These are phyloP conservation scores for Magnolia sinica DNA, from an alignment of 164 flowering plant species.

Conservation along the genomic window DNA sequence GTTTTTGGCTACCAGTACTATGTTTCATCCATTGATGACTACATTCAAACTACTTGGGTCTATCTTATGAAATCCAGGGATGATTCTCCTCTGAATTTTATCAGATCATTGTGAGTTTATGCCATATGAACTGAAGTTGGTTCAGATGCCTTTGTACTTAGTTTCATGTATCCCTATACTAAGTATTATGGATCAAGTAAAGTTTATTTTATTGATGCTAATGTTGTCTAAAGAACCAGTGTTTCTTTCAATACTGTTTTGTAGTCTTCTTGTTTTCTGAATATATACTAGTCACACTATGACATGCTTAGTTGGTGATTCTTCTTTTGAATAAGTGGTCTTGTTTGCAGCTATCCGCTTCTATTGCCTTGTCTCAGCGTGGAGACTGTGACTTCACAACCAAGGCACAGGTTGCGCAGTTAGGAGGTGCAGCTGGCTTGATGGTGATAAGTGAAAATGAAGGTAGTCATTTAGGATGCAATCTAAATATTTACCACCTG, in stretches of 20 bases:
- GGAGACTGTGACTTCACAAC: conserved; percentile 58
- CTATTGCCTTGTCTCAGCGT: conserved; percentile 50
- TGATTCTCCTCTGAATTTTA: not conserved
- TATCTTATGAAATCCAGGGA: no score
- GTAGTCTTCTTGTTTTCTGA: not conserved
- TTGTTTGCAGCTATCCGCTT: conserved; percentile 48
- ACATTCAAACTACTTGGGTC: no score
- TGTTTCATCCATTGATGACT: no score
- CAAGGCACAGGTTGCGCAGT: conserved; percentile 61
- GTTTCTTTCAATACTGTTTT: not conserved
- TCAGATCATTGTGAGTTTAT: not conserved
- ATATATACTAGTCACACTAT: not conserved
- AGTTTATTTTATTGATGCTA: not conserved
- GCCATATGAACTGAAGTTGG: not conserved
- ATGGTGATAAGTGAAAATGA: conserved; percentile 64
- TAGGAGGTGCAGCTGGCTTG: conserved; percentile 56
- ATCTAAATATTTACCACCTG: no score
- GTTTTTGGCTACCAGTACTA: no score
- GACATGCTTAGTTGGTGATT: not conserved
- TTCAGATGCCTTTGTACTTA: no score
- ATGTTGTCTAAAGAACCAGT: not conserved
- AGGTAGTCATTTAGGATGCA: conserved; percentile 31
- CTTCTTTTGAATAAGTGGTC: not conserved
- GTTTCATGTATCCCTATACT: not conserved
- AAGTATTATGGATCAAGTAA: not conserved